Percentiles rank a stretch among this genome's conserved stretches.
These are phyloP conservation scores for Gliomastix tumulicola DNA, from an alignment of 2,329 filamentous ascomycete species.

Conservation along the genomic window DNA sequence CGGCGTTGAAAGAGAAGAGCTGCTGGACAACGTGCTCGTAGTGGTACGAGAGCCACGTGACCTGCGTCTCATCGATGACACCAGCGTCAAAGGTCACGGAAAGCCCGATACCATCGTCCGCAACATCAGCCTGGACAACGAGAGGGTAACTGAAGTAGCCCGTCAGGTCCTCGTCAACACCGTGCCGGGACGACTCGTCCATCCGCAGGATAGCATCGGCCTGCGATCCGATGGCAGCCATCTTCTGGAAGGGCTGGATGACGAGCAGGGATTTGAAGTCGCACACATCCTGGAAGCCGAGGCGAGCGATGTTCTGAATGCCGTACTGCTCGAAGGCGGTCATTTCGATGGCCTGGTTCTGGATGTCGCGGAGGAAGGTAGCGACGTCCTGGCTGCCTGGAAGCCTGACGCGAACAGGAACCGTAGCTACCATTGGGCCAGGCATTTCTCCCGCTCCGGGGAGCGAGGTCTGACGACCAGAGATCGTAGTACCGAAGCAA, in stretches of 20 bases:
- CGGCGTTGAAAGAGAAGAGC: neutral
- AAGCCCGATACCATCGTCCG: neutral
- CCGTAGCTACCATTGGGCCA: slow-evolving; percentile 8
- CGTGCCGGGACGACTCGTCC: too few relatives aligned
- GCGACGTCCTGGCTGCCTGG: slow-evolving; percentile 5
- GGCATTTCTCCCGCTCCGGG: slow-evolving; percentile 4
- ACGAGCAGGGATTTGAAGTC: slow-evolving; percentile 10
- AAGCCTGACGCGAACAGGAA: slow-evolving; percentile 7
- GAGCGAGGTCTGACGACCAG: slow-evolving; percentile 10
- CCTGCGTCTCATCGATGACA: neutral
- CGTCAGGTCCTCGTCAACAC: neutral
- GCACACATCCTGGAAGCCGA: slow-evolving; percentile 6
- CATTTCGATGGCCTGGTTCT: slow-evolving; percentile 5
- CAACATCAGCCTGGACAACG: neutral
- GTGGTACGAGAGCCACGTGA: neutral
- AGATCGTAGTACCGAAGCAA: slow-evolving; percentile 10
- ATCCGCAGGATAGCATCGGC: too few relatives aligned
- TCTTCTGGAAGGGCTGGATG: slow-evolving; percentile 3
- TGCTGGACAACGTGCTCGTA: slow-evolving; percentile 4
- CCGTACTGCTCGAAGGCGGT: slow-evolving; percentile 10
- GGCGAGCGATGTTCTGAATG: slow-evolving; percentile 9
- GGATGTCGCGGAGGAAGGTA: slow-evolving; percentile 5
- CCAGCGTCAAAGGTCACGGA: slow-evolving; percentile 2
- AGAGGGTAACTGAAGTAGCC: slow-evolving; percentile 1
- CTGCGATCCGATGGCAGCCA: too few relatives aligned